Conservation (phyloP, 2,329 filamentous ascomycete species). For the Zasmidium angulare region DNA sequence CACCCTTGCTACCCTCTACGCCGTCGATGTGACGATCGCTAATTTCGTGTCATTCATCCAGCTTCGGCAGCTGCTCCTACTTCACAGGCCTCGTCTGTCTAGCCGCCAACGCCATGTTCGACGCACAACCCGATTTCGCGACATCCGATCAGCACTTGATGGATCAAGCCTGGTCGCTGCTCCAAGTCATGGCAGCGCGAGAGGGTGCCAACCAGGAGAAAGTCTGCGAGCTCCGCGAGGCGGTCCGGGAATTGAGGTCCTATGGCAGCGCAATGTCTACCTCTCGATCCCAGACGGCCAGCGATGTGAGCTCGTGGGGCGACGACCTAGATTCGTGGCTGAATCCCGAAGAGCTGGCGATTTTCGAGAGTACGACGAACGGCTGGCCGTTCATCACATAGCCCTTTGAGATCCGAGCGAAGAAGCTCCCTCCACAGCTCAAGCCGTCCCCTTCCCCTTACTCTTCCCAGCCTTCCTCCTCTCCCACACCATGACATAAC, state of each 20-base stretch:
- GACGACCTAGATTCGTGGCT: too few relatives aligned
- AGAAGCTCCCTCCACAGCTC: neutral
- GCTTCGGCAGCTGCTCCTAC: neutral
- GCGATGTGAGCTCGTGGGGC: too few relatives aligned
- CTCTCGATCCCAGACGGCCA: too few relatives aligned
- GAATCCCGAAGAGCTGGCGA: too few relatives aligned
- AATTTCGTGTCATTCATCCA: neutral
- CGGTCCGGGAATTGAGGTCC: neutral
- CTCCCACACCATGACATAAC: slow-evolving; percentile 97
- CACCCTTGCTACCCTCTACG: neutral
- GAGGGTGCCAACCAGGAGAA: neutral
- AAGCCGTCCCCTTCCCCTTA: slow-evolving; percentile 20
- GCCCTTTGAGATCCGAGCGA: too few relatives aligned
- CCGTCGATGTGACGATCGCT: neutral
- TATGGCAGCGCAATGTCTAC: too few relatives aligned
- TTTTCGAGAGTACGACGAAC: too few relatives aligned
- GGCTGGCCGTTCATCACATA: too few relatives aligned
- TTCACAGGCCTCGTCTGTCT: neutral
- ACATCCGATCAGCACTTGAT: neutral
- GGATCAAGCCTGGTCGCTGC: neutral
- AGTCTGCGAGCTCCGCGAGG: neutral
- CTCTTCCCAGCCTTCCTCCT: slow-evolving; percentile 53
- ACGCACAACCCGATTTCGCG: neutral
- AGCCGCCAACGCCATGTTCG: neutral
- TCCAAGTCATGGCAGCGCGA: neutral